Evolutionary conservation across 2,329 filamentous ascomycete genomes (phyloP), one percentile per base, ranked within the genome.

Genomic region (Laburnicola sp.): DNA sequence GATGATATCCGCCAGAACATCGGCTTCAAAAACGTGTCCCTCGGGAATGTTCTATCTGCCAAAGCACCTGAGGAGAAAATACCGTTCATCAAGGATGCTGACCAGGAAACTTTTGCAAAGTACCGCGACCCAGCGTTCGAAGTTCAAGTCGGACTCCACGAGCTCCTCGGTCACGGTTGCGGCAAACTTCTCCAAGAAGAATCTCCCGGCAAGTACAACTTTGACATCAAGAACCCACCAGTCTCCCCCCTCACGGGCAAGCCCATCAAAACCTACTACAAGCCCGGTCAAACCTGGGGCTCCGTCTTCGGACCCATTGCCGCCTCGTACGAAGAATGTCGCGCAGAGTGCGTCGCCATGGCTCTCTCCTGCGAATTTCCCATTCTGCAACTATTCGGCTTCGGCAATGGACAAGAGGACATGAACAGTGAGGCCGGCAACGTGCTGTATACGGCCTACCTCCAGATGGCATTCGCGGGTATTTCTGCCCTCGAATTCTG

Each of bases 161-260:
- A 97, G 71, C 84, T 97, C 77, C 66, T 86, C 2, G 89, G 92
- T 16, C 93, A 97, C 63, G 93, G 93, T 27, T 96, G 92, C 52
- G 93, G 93, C 40, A 97, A 97, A 75, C 81, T 97, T 8, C 82
- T 97, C 0, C 91, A 96, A 74, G 93, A 97, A 73, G 96, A 89
- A 0, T 81, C 86, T 2, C 82, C 87, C 1, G 91, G 91, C 8
- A 79, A 83, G 37, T 97, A 84, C 79, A 97, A 97, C 78, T 97
- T 97, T 67, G 89, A 97, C 69, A 78, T 85, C 51, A 77, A 85
- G 54, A 89, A 90, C 68, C 91, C 89, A 6, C 93, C 93, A 0
- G 76, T 90, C 45, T 95, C 85, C 65, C 93, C 92, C 0, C 74
- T 97, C 35, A 89, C 85, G 4, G 80, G 84, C 54, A 87, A 93